phyloP scores from a whole-genome alignment of 2,329 filamentous ascomycete genomes.

The Apiospora saccharicola region DNA sequence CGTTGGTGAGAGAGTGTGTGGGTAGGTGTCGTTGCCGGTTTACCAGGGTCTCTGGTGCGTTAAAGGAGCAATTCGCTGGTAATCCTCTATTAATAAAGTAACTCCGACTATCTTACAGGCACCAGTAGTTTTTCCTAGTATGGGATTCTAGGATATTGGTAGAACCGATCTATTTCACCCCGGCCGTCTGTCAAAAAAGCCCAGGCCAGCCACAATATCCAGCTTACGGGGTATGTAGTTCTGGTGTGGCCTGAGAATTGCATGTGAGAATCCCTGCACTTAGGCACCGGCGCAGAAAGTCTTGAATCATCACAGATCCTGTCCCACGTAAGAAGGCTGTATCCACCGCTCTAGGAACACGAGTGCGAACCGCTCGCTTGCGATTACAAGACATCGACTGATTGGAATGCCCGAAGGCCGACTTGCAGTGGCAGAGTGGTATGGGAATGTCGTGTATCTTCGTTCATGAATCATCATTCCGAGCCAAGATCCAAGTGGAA shows the following conservation, averaged over 20 bases:
- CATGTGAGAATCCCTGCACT: neutral
- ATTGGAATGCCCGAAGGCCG: slow-evolving; percentile 12
- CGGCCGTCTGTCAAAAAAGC: neutral
- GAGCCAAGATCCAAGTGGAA: slow-evolving; percentile 22
- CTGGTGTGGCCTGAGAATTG: neutral
- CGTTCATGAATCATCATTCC: slow-evolving; percentile 28
- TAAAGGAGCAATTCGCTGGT: neutral
- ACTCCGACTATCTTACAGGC: neutral
- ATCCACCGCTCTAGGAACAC: neutral
- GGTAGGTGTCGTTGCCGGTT: neutral
- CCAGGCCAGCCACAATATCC: neutral
- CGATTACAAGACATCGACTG: neutral
- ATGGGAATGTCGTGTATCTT: neutral
- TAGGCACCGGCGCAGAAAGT: slow-evolving; percentile 31
- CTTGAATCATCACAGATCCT: slow-evolving; percentile 26
- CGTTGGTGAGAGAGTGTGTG: neutral
- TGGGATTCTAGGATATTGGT: too few species aligned
- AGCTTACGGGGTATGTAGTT: neutral
- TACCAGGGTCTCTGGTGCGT: neutral
- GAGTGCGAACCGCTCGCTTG: slow-evolving; percentile 8
- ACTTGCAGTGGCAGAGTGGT: neutral
- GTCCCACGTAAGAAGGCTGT: neutral
- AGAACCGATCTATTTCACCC: neutral
- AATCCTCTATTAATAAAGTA: neutral
- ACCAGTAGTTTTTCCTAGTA: neutral